These are phyloP conservation scores for Vitellaria paradoxa DNA, from an alignment of 179 eudicot genomes.

Conservation along the genomic window DNA sequence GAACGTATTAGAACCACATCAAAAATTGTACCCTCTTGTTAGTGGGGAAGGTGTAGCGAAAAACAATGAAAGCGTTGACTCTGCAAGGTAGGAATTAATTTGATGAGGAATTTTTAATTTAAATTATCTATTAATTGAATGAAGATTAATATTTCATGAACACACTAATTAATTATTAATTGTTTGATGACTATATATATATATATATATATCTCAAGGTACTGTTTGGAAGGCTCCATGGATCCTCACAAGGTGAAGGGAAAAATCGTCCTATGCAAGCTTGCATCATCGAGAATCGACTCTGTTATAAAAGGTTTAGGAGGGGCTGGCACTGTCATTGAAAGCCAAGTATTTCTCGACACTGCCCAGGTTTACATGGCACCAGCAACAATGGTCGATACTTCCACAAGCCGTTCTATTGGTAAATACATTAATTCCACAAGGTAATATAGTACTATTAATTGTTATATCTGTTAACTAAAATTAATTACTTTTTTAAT, in stretches of 20 bases:
- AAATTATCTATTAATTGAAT: too few relatives aligned
- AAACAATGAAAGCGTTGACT: slow-evolving; percentile 35
- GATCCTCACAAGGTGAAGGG: slow-evolving; percentile 81
- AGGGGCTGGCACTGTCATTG: slow-evolving; percentile 61
- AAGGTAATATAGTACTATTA: slow-evolving; percentile 19
- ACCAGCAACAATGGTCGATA: slow-evolving; percentile 59
- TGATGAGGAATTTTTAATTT: too few relatives aligned
- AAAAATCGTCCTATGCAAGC: slow-evolving; percentile 65
- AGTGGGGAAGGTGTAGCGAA: slow-evolving; percentile 66
- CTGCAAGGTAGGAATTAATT: slow-evolving; percentile 44
- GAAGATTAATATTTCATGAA: too few relatives aligned
- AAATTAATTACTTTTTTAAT: neutral
- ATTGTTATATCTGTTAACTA: neutral
- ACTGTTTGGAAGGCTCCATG: slow-evolving; percentile 53
- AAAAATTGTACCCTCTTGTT: slow-evolving; percentile 51
- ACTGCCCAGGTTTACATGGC: slow-evolving; percentile 69
- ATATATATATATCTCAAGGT: slow-evolving; percentile 14
- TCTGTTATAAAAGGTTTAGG: slow-evolving; percentile 66
- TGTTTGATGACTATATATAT: too few relatives aligned
- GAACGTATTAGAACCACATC: slow-evolving; percentile 45
- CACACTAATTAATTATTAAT: too few relatives aligned
- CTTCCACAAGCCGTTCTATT: slow-evolving; percentile 38
- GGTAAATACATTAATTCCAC: slow-evolving; percentile 48
- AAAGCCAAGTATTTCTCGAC: slow-evolving; percentile 48
- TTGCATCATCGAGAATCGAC: slow-evolving; percentile 56